Evolutionary conservation across 768 basidiomycete genomes (phyloP).

Genomic region (Astraeus odoratus): DNA sequence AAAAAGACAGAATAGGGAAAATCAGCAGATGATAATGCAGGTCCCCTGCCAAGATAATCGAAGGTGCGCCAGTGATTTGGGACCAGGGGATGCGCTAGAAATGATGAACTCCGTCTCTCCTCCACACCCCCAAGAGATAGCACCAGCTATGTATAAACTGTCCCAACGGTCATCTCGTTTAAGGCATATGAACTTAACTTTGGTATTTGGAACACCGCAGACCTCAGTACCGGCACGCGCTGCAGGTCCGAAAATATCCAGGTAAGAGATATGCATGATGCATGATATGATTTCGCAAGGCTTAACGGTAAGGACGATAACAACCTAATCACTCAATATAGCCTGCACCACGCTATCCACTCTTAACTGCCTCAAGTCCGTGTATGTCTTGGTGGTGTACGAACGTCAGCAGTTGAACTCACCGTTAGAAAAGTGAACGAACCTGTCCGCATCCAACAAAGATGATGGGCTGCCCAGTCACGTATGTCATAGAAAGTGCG

Average conservation of each 20-base stretch:
- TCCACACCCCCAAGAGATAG: not conserved
- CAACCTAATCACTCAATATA: constrained; percentile 63
- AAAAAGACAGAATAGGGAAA: no score
- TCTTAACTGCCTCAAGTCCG: constrained; percentile 84
- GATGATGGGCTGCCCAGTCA: constrained; percentile 96
- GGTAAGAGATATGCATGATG: not conserved
- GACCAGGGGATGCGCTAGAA: no score
- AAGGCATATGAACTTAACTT: no score
- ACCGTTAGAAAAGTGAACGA: constrained; percentile 16
- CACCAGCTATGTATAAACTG: not conserved
- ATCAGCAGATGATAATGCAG: no score
- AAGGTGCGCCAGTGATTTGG: no score
- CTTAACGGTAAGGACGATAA: not conserved
- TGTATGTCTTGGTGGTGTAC: constrained; percentile 70
- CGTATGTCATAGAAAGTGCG: constrained; percentile 97
- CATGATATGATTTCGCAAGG: not conserved
- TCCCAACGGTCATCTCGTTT: no score
- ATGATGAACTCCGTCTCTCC: no score
- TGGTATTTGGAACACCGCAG: no score
- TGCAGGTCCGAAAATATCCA: no score
- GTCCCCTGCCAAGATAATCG: no score
- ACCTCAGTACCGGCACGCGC: no score
- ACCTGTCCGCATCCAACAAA: constrained; percentile 99
- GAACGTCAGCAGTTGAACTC: constrained; percentile 10
- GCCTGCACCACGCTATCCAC: constrained; percentile 93